Conservation (phyloP, 2,329 filamentous ascomycete genomes). For the Leptographium flavum region DNA sequence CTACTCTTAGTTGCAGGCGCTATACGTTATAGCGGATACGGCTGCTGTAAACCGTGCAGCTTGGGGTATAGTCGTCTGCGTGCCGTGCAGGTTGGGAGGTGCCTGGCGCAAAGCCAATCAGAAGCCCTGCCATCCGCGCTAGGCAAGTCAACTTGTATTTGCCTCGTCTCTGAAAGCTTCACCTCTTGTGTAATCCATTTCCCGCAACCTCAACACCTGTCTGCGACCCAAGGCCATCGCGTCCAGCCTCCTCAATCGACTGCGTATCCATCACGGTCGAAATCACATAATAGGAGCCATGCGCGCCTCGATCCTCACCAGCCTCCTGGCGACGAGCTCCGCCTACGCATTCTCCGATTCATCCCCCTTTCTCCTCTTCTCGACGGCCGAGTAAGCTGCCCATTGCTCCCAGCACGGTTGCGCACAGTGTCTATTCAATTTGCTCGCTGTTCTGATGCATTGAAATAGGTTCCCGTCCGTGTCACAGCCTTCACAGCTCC, state of each 20-base stretch:
- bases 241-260: not conserved
- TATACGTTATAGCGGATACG: not conserved
- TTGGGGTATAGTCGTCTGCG: no score
- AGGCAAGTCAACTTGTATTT: not conserved
- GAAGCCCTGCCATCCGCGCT: not conserved
- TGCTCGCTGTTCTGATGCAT: not conserved
- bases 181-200: not conserved
- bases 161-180: not conserved
- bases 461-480: constrained; percentile 17
- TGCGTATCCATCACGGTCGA: not conserved
- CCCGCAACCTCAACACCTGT: not conserved
- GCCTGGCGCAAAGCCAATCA: not conserved
- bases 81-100: not conserved
- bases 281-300: constrained; percentile 20
- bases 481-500: constrained; percentile 27
- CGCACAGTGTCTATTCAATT: no score
- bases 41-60: not conserved
- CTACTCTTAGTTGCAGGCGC: not conserved
- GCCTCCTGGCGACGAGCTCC: constrained; percentile 39
- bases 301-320: constrained; percentile 37
- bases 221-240: not conserved
- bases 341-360: constrained; percentile 70
- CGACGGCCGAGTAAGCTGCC: constrained; percentile 57
- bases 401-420: no score
- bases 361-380: constrained; percentile 80